phyloP scores from a whole-genome alignment of 495 filamentous ascomycete genomes.

The Hyaloscypha variabilis region DNA sequence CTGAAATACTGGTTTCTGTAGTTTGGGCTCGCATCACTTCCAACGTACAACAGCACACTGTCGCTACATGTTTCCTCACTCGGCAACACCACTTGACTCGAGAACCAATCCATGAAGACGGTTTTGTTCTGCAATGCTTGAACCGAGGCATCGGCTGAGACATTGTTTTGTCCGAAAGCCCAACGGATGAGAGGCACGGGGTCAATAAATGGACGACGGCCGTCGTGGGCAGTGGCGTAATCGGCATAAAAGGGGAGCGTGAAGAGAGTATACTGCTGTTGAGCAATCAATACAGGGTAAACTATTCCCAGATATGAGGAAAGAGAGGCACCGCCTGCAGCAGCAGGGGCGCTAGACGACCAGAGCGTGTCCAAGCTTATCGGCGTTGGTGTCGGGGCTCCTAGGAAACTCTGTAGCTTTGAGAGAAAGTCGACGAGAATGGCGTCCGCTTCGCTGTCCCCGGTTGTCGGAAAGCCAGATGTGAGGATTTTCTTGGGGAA shows the following conservation, averaged over 20 bases:
- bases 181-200: constrained; percentile 58
- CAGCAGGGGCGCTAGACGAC: constrained; percentile 40
- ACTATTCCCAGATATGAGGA: constrained; percentile 43
- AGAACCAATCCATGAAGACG: constrained; percentile 57
- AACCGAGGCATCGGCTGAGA: constrained; percentile 30
- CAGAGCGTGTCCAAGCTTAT: constrained; percentile 44
- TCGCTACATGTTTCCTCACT: constrained; percentile 40
- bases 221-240: constrained; percentile 49
- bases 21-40: constrained; percentile 29
- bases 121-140: constrained; percentile 47
- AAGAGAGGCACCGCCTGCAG: constrained; percentile 28
- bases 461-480: constrained; percentile 36
- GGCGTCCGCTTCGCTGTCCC: constrained; percentile 33
- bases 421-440: constrained; percentile 43
- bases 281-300: constrained; percentile 53
- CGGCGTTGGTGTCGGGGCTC: constrained; percentile 36
- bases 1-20: constrained; percentile 40
- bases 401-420: constrained; percentile 42
- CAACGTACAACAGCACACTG: constrained; percentile 40
- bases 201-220: constrained; percentile 55
- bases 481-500: constrained; percentile 51
- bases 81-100: constrained; percentile 43
- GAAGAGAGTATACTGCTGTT: constrained; percentile 52
- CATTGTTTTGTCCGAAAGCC: constrained; percentile 44
- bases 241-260: constrained; percentile 54